Evolutionary conservation across 305 asterid species (phyloP).

Genomic region (Solanum hybrid): DNA sequence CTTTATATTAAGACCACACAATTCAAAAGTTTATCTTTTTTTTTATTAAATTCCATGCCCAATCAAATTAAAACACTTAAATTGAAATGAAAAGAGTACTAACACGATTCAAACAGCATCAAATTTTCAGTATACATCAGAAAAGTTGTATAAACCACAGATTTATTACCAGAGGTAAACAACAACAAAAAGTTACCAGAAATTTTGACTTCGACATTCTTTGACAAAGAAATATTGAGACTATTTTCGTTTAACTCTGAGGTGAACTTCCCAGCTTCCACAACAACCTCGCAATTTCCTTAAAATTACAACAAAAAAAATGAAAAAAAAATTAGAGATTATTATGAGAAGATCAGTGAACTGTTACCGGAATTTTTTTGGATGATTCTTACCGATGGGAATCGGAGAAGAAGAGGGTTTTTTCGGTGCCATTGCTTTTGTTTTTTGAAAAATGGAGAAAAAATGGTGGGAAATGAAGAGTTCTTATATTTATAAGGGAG

Average conservation of each 20-base stretch:
- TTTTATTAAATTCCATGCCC: background rate
- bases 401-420: background rate
- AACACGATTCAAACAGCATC: background rate
- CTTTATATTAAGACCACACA: background rate
- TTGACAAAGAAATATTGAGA: constrained; percentile 44
- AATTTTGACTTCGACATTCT: constrained; percentile 38
- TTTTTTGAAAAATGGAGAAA: background rate
- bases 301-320: background rate
- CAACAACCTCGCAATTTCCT: constrained; percentile 71
- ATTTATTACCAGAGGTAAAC: background rate
- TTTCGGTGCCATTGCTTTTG: background rate
- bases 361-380: background rate
- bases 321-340: background rate
- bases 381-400: background rate
- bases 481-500: background rate
- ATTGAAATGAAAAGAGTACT: background rate
- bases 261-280: constrained; percentile 50
- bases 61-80: background rate
- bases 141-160: background rate
- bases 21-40: background rate
- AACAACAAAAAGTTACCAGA: constrained; percentile 25
- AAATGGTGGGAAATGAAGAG: background rate
- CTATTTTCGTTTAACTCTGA: constrained; percentile 36
- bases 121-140: background rate
- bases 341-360: background rate